Base-by-base conservation (phyloP, 1,139 yeast species). In the Taiozyma sp. region DNA sequence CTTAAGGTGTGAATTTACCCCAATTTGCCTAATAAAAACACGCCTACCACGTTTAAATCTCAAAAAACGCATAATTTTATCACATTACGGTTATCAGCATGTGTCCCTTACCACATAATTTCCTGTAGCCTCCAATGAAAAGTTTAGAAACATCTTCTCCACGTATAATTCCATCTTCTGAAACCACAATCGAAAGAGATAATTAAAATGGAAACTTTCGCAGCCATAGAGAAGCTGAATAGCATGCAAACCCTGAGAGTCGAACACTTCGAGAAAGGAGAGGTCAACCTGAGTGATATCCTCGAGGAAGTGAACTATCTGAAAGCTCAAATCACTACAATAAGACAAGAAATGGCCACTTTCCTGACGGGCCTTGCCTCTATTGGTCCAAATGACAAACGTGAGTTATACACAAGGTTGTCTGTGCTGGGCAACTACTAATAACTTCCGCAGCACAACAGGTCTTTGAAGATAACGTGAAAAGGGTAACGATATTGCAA, bases 301-400 rank as follows among this genome's bases (percentile, higher is more conserved):
- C 56, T 68, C 46, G 62, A 60, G 19, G 73, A 71, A 50, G 65
- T 70, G n/a, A 63, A 62, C 40, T 61, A 58, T 5, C 58, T 71
- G 29, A 64, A 64, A 46, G 2, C 21, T 16, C 46, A 60, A 62
- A 61, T 62, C 13, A 37, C 58, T 1, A 32, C 44, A 1, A 56
- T 62, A 55, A 55, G 65, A 56, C 63, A 61, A 45, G 58, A 57
- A 45, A 58, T 61, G 60, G 53, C 60, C 6, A 43, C 49, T 1
- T 60, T 62, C 42, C 47, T 62, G 4, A 52, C 56, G 0, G 61
- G 62, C 0, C 44, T 62, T 2, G 57, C 62, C 2, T 46, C 49
- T 11, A 49, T 62, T 7, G 52, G 50, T 2, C 46, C 56, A 2
- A 40, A 50, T 3, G 48, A 53, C 3, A 62, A 55, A 29, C 57